These are phyloP conservation scores for Cornus controversa DNA, from an alignment of 148 eudicot genomes.

Conservation along the genomic window DNA sequence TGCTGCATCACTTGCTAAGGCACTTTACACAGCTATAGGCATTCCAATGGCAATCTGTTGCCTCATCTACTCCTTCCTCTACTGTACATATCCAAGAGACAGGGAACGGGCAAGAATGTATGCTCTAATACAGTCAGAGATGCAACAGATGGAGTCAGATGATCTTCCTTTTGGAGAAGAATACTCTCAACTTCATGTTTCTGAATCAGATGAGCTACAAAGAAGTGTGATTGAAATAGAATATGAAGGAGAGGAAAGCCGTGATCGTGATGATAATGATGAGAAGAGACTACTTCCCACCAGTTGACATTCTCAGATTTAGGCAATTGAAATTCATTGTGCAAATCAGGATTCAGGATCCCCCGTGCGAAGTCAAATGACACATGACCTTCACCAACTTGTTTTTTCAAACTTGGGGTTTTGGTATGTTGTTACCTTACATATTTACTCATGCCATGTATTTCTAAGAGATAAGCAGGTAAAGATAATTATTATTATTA, in stretches of 20 bases:
- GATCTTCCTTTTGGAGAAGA: slow-evolving; percentile 13
- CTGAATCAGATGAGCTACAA: slow-evolving; percentile 2
- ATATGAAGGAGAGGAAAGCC: not conserved
- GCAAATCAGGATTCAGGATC: too few species aligned
- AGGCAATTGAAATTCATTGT: too few species aligned
- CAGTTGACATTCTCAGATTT: too few species aligned
- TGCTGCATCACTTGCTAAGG: slow-evolving; percentile 66
- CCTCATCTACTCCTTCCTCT: slow-evolving; percentile 61
- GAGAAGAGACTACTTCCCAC: slow-evolving; percentile 16
- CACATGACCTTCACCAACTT: too few species aligned
- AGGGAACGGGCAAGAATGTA: slow-evolving; percentile 65
- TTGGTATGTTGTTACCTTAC: too few species aligned
- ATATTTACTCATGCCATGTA: too few species aligned
- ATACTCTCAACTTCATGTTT: not conserved
- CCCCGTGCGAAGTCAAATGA: too few species aligned
- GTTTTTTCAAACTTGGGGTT: too few species aligned
- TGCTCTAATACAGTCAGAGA: slow-evolving; percentile 48
- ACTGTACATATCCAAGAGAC: slow-evolving; percentile 69
- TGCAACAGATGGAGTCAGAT: slow-evolving; percentile 27
- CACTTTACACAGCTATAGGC: slow-evolving; percentile 55
- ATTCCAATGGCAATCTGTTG: slow-evolving; percentile 59
- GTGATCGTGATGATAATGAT: slow-evolving; percentile 28
- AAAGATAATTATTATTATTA: too few species aligned
- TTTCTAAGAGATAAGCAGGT: too few species aligned
- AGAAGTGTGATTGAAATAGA: not conserved